Evolutionary conservation across 495 filamentous ascomycete species (phyloP).

Genomic region (Apodospora peruviana): DNA sequence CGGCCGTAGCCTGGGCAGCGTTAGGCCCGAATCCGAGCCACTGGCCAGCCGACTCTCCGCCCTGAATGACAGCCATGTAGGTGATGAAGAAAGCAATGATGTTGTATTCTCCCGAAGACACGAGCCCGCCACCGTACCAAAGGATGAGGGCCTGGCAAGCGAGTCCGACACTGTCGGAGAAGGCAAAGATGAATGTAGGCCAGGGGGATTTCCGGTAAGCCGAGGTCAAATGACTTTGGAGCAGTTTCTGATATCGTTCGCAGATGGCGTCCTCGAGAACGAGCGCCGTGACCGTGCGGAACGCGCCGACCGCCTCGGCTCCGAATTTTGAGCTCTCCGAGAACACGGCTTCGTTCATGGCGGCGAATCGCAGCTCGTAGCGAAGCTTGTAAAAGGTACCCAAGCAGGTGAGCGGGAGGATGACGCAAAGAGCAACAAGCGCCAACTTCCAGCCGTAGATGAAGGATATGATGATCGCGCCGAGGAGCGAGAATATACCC

Average conservation of each 20-base stretch:
- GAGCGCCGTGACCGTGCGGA: slow-evolving; percentile 52
- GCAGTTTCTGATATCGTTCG: slow-evolving; percentile 35
- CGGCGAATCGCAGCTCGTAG: slow-evolving; percentile 53
- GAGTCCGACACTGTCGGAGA: slow-evolving; percentile 36
- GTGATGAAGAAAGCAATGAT: slow-evolving; percentile 36
- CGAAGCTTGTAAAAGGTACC: slow-evolving; percentile 47
- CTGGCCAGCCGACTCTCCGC: slow-evolving; percentile 40
- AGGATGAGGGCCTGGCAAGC: slow-evolving; percentile 45
- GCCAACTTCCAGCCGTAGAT: slow-evolving; percentile 55
- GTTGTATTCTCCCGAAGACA: slow-evolving; percentile 32
- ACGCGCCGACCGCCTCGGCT: slow-evolving; percentile 53
- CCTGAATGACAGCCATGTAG: slow-evolving; percentile 45
- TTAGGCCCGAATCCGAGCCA: slow-evolving; percentile 45
- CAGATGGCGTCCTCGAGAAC: slow-evolving; percentile 52
- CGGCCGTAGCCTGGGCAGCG: slow-evolving; percentile 41
- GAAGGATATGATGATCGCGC: slow-evolving; percentile 45
- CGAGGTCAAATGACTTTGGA: slow-evolving; percentile 30
- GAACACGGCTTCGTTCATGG: slow-evolving; percentile 51
- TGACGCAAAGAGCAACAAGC: slow-evolving; percentile 43
- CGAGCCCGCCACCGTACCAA: slow-evolving; percentile 42
- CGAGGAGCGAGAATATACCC: slow-evolving; percentile 44
- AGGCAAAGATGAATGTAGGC: slow-evolving; percentile 39
- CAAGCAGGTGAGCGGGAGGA: slow-evolving; percentile 38
- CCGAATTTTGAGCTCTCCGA: slow-evolving; percentile 54
- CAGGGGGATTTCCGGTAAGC: slow-evolving; percentile 39